phyloP scores from a whole-genome alignment of 176 grass and related monocot genomes.

The Dendrocalamus sinicus region DNA sequence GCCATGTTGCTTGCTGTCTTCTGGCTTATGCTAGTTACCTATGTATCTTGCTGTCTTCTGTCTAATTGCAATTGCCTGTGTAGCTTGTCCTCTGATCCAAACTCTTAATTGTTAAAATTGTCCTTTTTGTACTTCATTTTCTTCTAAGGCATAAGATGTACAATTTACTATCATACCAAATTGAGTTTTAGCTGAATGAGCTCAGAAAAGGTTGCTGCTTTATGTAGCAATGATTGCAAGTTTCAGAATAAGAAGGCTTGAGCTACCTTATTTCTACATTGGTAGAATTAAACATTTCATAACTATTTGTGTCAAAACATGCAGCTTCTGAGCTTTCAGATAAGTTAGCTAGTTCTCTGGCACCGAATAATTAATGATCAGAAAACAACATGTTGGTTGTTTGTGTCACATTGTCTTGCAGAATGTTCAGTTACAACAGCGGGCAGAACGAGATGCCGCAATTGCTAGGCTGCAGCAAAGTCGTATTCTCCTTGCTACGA shows the following conservation, averaged over 20 bases:
- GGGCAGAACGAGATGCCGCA: slow-evolving; percentile 52
- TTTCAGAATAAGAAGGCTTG: neutral
- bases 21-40: too few relatives aligned
- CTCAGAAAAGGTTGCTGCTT: neutral
- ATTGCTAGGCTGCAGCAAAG: slow-evolving; percentile 75
- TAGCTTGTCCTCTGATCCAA: slow-evolving; percentile 1
- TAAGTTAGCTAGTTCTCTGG: neutral
- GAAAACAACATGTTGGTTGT: slow-evolving; percentile 23
- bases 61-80: slow-evolving; percentile 10
- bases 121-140: neutral
- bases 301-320: slow-evolving; percentile 2
- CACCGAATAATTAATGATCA: neutral
- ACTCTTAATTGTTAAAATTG: neutral
- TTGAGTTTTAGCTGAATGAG: neutral
- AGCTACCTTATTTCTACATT: neutral
- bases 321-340: neutral
- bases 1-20: neutral
- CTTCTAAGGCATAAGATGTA: neutral
- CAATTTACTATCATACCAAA: neutral
- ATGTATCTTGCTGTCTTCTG: neutral
- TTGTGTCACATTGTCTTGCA: slow-evolving; percentile 30
- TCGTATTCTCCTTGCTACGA: slow-evolving; percentile 61
- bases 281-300: neutral
- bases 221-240: neutral
- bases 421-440: slow-evolving; percentile 69